phyloP scores from a whole-genome alignment of 2,329 filamentous ascomycete species.

The Colletotrichum sp. region DNA sequence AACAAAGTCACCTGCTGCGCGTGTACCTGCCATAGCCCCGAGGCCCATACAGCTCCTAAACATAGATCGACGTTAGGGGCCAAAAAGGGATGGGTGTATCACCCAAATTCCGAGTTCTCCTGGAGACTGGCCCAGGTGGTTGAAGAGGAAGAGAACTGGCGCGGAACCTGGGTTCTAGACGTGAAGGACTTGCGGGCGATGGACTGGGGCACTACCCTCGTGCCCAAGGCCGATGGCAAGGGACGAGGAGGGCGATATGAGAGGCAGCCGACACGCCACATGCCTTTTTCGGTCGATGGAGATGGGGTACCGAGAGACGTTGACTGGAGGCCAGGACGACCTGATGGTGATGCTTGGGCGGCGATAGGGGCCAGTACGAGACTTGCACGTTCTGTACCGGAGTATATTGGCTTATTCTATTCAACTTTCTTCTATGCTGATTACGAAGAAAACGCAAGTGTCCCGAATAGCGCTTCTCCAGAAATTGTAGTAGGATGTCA shows the following conservation, averaged over 20 bases:
- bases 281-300: conserved; percentile 16
- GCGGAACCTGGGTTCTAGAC: conserved; percentile 25
- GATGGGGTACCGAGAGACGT: background rate
- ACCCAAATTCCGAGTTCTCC: conserved; percentile 17
- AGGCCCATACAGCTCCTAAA: background rate
- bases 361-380: background rate
- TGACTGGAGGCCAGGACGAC: conserved; percentile 25
- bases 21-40: background rate
- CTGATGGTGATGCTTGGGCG: conserved; percentile 24
- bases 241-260: conserved; percentile 10
- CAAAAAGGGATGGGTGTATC: background rate
- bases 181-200: conserved; percentile 24
- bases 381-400: fast-evolving
- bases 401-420: fast-evolving
- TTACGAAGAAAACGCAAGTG: background rate
- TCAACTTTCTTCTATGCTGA: fast-evolving
- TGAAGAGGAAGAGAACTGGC: conserved; percentile 26
- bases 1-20: background rate
- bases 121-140: conserved; percentile 20
- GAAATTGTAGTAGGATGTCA: background rate
- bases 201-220: conserved; percentile 15
- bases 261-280: conserved; percentile 22
- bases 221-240: conserved; percentile 1
- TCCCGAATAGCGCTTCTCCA: background rate
- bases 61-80: background rate